Evolutionary conservation across 2,329 filamentous ascomycete species (phyloP), one percentile per base, ranked within the genome.

Genomic region (Alternaria dauci): DNA sequence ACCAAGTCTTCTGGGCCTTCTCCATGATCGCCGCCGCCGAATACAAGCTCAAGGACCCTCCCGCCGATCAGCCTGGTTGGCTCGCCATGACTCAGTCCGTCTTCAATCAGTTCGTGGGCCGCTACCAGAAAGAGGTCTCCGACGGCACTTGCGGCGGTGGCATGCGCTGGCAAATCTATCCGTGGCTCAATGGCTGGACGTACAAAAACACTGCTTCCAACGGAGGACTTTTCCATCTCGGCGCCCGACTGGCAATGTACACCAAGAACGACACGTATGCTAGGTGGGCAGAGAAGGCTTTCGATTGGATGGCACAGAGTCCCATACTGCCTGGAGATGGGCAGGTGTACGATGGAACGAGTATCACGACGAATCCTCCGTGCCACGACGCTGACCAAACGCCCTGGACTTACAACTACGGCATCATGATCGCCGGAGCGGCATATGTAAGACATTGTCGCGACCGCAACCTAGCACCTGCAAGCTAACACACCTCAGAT

Each of bases 1-100:
- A 87, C 58, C 85, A 87, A 70, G 81, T 79, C 8, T 87, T 87
- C 69, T 88, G 85, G 86, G 86, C 79, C 2, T 83, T 86, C 59
- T 81, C 83, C 26, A 85, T 83, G 41, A 84, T 88, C 80, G 80
- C 83, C 1, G 86, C 86, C 2, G 85, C 85, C 11, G 86, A 88
- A 66, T 73, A 78, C 57, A 80, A 81, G 42, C 84, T 82, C 61
- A 78, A 79, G 1, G 74, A 77, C 32, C 82, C 80, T 5, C 77
- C 78, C 1, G 47, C 69, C 7, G 75, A 75, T 43, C 61, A 81
- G 42, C 80, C 81, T 2, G 75, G 74, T 28, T 83, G 80, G 80
- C 74, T 83, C 14, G 79, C 78, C 5, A 76, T 83, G 43, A 81
- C 80, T 0, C 76, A 79, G 50, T 76, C 75, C 12, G 77, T 79